Evolutionary conservation across 2,329 filamentous ascomycete species (phyloP), one percentile per base, ranked within the genome.

Genomic region (Ascochyta koolunga): DNA sequence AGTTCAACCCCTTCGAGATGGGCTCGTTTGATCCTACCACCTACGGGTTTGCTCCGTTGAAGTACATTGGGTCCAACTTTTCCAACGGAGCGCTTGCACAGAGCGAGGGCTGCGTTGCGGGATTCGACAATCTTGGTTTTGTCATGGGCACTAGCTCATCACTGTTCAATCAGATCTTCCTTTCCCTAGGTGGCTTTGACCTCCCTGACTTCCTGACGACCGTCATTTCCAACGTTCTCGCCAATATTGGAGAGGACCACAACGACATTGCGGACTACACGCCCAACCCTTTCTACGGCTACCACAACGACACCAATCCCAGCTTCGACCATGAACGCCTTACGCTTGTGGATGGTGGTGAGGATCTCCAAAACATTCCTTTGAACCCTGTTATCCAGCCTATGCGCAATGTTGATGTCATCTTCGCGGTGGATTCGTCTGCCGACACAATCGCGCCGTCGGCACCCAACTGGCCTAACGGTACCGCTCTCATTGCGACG

Each of bases 71-170:
- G 2, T 90, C 89, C 1, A 86, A 86, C 60, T 92, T 93, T 71
- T 82, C 79, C 33, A 79, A 77, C 5, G 90, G 90, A 18, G 67
- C 71, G 7, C 73, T 95, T 18, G 76, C 83, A 0, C 69, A 78
- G 10, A 72, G 80, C 50, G 82, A 83, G 37, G 71, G 76, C 24
- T 96, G 93, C 68, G 82, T 96, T 15, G 80, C 83, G 7, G 93
- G 93, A 1, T 92, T 92, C 59, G 93, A 96, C 75, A 92, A 92
- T 64, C 83, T 84, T 21, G 90, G 90, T 6, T 96, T 85, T 68
- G 79, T 96, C 22, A 91, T 96, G 85, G 92, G 92, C 44, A 96
- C 92, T 0, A 91, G 88, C 19, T 91, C 88, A 1, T 89, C 89
- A 0, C 81, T 96, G 2, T 96, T 96, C 82, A 96, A 96, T 77